Conservation (phyloP, 768 basidiomycete genomes). For the Suillus americanus region DNA sequence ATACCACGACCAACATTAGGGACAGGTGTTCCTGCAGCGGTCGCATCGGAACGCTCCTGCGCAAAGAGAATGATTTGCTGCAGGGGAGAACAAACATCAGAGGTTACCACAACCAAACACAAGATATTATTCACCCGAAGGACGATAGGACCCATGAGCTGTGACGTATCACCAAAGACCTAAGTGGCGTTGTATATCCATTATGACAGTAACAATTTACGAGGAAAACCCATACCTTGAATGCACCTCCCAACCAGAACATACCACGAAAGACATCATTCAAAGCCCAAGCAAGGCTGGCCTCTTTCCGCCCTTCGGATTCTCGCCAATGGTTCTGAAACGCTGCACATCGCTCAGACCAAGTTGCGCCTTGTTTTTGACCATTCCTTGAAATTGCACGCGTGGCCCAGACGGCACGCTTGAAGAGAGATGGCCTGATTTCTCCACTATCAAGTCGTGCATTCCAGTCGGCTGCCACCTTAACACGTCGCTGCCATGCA, state of each 20-base stretch:
- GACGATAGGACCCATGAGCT: slow-evolving; percentile 62
- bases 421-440: slow-evolving; percentile 39
- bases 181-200: slow-evolving; percentile 20
- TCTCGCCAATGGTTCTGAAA: slow-evolving; percentile 47
- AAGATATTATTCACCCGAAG: slow-evolving; percentile 42
- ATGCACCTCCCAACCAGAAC: slow-evolving; percentile 64
- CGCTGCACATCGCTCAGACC: slow-evolving; percentile 23
- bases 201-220: neutral
- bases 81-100: neutral
- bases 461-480: slow-evolving; percentile 58
- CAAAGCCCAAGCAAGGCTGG: slow-evolving; percentile 59
- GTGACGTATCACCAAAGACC: slow-evolving; percentile 60
- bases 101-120: neutral
- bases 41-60: slow-evolving; percentile 44
- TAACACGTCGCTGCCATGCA: slow-evolving; percentile 50
- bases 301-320: slow-evolving; percentile 41
- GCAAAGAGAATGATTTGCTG: slow-evolving; percentile 63
- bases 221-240: slow-evolving; percentile 42
- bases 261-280: slow-evolving; percentile 57
- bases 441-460: slow-evolving; percentile 43
- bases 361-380: slow-evolving; percentile 16
- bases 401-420: slow-evolving; percentile 43
- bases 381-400: slow-evolving; percentile 9
- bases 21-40: slow-evolving; percentile 30
- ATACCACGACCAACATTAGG: slow-evolving; percentile 54